A percentile compares a stretch with the other conserved stretches of the same genome.
Evolutionary conservation across 2,329 filamentous ascomycete genomes (phyloP).

Genomic region (Volutella citrinella): DNA sequence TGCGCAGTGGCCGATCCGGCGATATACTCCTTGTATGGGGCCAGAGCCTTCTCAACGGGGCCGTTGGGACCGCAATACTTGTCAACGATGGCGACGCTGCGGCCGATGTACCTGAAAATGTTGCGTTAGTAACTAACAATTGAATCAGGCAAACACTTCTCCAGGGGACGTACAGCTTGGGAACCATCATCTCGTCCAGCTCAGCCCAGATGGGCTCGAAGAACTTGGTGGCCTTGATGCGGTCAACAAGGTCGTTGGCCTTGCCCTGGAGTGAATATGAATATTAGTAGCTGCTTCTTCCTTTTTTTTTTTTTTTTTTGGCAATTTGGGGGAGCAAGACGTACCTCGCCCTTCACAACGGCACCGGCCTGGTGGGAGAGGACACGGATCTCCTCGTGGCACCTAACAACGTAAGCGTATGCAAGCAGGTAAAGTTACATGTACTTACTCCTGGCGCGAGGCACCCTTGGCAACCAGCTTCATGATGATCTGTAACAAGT

Average conservation of each 20-base stretch:
- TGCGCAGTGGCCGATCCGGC: neutral
- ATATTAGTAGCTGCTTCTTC: too few relatives aligned
- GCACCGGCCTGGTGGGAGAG: conserved; percentile 72
- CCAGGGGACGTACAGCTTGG: too few relatives aligned
- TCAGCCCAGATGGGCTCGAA: conserved; percentile 71
- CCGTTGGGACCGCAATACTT: conserved; percentile 40
- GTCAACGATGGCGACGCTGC: conserved; percentile 44
- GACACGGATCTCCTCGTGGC: conserved; percentile 84
- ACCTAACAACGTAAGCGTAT: conserved; percentile 26
- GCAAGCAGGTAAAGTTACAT: neutral
- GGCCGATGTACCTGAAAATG: conserved; percentile 48
- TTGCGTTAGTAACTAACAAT: too few relatives aligned
- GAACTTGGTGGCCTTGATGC: conserved; percentile 70
- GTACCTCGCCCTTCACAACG: conserved; percentile 48
- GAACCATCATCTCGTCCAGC: conserved; percentile 64
- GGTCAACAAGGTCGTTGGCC: conserved; percentile 76
- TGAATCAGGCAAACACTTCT: too few relatives aligned
- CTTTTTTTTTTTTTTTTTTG: too few relatives aligned
- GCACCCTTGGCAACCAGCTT: conserved; percentile 67
- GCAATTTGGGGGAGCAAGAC: too few relatives aligned
- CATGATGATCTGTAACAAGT: conserved; percentile 62
- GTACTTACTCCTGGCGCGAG: conserved; percentile 61
- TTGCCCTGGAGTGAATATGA: too few relatives aligned
- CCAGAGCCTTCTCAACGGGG: conserved; percentile 35
- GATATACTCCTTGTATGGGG: conserved; percentile 27